Evolutionary conservation across 306 rosid genomes (phyloP), one percentile per base, ranked within the genome.

Genomic region (Sesbania bispinosa): DNA sequence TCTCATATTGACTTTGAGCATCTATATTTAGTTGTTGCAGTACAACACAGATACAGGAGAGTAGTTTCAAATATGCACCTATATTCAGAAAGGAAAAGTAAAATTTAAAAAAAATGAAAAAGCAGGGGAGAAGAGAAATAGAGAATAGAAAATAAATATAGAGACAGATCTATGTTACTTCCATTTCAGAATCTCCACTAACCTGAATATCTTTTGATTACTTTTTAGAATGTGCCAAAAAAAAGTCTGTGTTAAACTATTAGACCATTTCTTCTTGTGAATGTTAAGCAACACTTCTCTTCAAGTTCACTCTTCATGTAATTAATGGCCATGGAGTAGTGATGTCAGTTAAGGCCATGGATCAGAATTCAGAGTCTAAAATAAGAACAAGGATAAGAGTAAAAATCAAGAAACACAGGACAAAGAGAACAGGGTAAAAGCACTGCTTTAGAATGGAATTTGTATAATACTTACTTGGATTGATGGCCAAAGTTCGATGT

Each of bases 401-500:
- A 53, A 74, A 53, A 62, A 6, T 42, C 13, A 3, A 30, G 1
- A 19, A 15, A 24, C 2, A 16, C 3, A 61, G 38, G 4, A 69
- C 10, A 32, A 9, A 19, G 10, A 59, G 23, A 27, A 20, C 13
- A 39, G 10, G 10, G 43, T 27, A 47, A 9, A 65, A 36, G 15
- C 36, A 29, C 3, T 47, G 24, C 10, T 59, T 33, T 10, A 11
- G 57, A 50, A 59, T 7, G 62, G 10, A 61, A 14, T 59, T 35
- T 7, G 27, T 4, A 14, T 27, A 3, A 33, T 10, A 74, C 88
- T 71, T 67, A 84, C 93, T 80, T 85, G 89, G 39, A 86, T 74
- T 85, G 75, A 88, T 90, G 96, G 15, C 93, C 91, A 9, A 90
- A 85, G 75, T 87, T 90, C 48, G 90, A 87, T 7, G 96, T 89